Evolutionary conservation across 2,329 filamentous ascomycete species (phyloP).

Genomic region (Verruconis gallopava): DNA sequence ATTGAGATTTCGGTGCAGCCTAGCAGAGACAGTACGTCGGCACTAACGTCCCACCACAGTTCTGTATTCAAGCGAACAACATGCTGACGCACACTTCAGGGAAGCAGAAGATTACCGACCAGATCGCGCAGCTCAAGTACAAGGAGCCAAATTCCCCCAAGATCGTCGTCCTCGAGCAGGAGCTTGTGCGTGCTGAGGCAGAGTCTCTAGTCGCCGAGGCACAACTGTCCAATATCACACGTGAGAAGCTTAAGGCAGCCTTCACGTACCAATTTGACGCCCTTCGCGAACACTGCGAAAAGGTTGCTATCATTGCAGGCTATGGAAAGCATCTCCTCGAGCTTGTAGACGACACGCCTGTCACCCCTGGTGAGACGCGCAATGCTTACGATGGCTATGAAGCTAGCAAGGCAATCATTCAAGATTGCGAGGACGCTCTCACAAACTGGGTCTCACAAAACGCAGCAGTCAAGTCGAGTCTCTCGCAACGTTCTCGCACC

Average conservation of each 20-base stretch:
- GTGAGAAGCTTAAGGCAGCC: constrained; percentile 96
- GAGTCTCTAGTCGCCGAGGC: constrained; percentile 98
- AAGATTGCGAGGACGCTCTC: constrained; percentile 94
- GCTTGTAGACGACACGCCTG: constrained; percentile 88
- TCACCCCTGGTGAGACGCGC: constrained; percentile 92
- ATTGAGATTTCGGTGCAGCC: constrained; percentile 98
- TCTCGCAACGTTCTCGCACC: constrained; percentile 76
- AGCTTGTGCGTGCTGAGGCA: constrained; percentile 93
- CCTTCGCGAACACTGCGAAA: constrained; percentile 92
- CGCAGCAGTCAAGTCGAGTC: constrained; percentile 73
- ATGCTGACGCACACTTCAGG: no score
- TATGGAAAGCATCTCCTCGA: constrained; percentile 98
- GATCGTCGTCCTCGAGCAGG: constrained; percentile 95
- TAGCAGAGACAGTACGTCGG: constrained; percentile 81
- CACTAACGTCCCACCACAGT: no score
- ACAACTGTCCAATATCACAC: constrained; percentile 97
- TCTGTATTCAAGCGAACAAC: no score
- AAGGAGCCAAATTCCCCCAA: constrained; percentile 97
- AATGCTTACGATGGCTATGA: constrained; percentile 96
- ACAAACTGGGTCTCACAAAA: constrained; percentile 95
- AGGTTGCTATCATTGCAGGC: constrained; percentile 92
- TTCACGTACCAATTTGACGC: constrained; percentile 98
- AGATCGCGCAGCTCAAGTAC: constrained; percentile 98
- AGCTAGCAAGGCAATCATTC: constrained; percentile 85
- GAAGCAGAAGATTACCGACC: constrained; percentile 98